Base-by-base conservation (phyloP, 2,329 filamentous ascomycete genomes). In the Talaromyces atroroseus region DNA sequence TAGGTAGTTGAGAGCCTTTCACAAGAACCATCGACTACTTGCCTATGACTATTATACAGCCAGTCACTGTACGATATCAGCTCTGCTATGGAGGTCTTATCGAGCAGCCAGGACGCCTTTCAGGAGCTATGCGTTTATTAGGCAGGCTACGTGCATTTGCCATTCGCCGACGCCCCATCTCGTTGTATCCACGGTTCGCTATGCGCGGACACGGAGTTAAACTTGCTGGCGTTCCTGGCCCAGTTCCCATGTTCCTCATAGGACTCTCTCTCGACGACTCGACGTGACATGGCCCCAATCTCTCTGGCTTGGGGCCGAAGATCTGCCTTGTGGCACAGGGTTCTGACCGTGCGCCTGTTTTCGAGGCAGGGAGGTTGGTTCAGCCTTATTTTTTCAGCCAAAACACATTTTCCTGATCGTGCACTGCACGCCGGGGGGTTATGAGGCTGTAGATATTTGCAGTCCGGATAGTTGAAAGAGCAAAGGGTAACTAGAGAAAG, bases 161-260 rank as follows among this genome's bases (percentile, higher is more conserved):
- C n/a, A n/a, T n/a, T n/a, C n/a, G n/a, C n/a, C n/a, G n/a, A n/a
- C 32, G n/a, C 23, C 34, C 26, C 18, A 2, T 38, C 18, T 24
- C 20, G 18, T n/a, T 24, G 40, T n/a, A 29, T 42, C 50, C 50
- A 52, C 21, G 26, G 50, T 52, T 45, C 49, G 12, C n/a, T 1
- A n/a, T 38, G 6, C 26, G 10, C 16, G 34, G 34, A 14, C 36
- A 18, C 18, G 16, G 21, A 45, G 26, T 52, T 34, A 23, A n/a
- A n/a, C n/a, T n/a, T n/a, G n/a, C n/a, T n/a, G 26, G 26, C n/a
- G 51, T 53, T 47, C 51, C 50, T 23, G 51, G 38, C n/a, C 29
- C 42, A 16, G 49, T 4, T 14, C 8, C 26, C 40, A 23, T 36
- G 29, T 46, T 21, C 29, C 20, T 20, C 40, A 3, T 5, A 7